A percentile compares a stretch with the other conserved stretches of the same genome.
Conservation (phyloP, 2,329 filamentous ascomycete species). For the Chlorencoelia australis region DNA sequence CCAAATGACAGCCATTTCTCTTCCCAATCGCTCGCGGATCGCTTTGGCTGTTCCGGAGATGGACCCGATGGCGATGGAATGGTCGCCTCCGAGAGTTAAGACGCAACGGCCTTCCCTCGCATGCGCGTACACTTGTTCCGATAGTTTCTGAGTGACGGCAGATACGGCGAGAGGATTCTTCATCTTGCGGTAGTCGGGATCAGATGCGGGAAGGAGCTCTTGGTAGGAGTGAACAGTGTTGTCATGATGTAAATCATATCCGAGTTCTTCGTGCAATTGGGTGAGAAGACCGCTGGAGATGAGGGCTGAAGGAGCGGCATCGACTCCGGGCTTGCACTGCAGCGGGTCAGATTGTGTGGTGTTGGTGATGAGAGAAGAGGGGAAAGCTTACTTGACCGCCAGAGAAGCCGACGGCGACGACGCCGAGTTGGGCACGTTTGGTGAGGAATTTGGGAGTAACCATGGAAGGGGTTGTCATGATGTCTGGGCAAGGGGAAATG, state of each 20-base stretch:
- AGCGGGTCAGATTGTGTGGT: conserved; percentile 7
- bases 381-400: conserved; percentile 69
- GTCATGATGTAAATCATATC: conserved; percentile 82
- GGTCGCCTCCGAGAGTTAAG: conserved; percentile 88
- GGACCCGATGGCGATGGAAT: conserved; percentile 92
- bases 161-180: conserved; percentile 85
- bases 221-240: conserved; percentile 71
- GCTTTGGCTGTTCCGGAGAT: conserved; percentile 82
- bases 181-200: conserved; percentile 83
- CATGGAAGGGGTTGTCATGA: conserved; percentile 27
- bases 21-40: conserved; percentile 67
- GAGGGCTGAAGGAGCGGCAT: conserved; percentile 79
- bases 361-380: conserved; percentile 2
- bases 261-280: conserved; percentile 75
- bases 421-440: conserved; percentile 68
- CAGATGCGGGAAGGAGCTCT: conserved; percentile 57
- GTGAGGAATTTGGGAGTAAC: conserved; percentile 60
- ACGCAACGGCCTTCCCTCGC: conserved; percentile 76
- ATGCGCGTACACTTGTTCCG: conserved; percentile 78
- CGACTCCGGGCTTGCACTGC: conserved; percentile 83
- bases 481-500: conserved; percentile 5
- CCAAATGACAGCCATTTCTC: conserved; percentile 94
- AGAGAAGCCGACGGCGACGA: conserved; percentile 93
- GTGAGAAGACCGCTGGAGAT: conserved; percentile 79
- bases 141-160: conserved; percentile 71